phyloP scores from a whole-genome alignment of 768 basidiomycete genomes.

The Auriscalpium microsporum region DNA sequence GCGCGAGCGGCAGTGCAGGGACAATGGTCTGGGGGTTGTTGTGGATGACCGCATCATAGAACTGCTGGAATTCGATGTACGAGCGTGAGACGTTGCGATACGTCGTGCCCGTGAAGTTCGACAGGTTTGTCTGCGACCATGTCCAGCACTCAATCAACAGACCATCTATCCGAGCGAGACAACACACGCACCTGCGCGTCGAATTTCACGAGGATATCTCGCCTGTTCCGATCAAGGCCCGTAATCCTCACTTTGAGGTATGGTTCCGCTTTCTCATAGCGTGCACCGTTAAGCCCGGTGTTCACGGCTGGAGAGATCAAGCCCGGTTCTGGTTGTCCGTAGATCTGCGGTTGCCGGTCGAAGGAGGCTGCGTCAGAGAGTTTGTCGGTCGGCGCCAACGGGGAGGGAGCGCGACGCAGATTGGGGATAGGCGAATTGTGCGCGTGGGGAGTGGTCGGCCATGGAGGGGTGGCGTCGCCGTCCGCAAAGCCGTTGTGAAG shows the following conservation, averaged over 20 bases:
- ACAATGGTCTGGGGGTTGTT: constrained; percentile 95
- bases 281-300: constrained; percentile 57
- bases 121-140: constrained; percentile 71
- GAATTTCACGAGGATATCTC: constrained; percentile 88
- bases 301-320: constrained; percentile 69
- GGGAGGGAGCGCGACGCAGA: constrained; percentile 53
- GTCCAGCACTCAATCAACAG: background rate
- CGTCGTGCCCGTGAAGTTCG: constrained; percentile 80
- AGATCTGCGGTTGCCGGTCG: constrained; percentile 78
- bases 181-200: constrained; percentile 75
- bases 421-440: constrained; percentile 66
- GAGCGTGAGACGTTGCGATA: constrained; percentile 95
- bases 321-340: constrained; percentile 78
- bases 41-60: constrained; percentile 83
- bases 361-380: constrained; percentile 42
- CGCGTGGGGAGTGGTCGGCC: constrained; percentile 75
- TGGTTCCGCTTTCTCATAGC: constrained; percentile 69
- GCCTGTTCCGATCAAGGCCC: constrained; percentile 86
- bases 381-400: constrained; percentile 40
- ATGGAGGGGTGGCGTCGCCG: constrained; percentile 46
- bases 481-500: constrained; percentile 46
- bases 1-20: constrained; percentile 90
- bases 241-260: constrained; percentile 87
- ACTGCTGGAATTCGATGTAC: constrained; percentile 89
- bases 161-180: background rate